Percentiles rank a stretch among this genome's conserved stretches.
phyloP scores from a whole-genome alignment of 169 alveolate species.

The Eimeria sp. region DNA sequence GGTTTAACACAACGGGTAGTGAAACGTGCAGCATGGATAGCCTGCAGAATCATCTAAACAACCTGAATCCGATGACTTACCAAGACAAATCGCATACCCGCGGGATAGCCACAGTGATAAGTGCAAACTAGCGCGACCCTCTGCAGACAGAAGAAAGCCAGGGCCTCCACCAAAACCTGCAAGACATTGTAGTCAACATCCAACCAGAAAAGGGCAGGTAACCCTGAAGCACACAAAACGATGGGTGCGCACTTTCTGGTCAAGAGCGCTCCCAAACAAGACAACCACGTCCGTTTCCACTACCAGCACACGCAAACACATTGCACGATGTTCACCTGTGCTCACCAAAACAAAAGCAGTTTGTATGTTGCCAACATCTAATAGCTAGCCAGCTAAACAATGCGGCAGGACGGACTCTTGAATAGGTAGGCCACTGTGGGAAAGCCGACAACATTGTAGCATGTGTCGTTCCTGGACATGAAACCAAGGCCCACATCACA shows the following conservation, averaged over 20 bases:
- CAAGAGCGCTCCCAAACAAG: neutral
- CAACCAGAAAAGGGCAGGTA: neutral
- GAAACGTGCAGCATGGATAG: neutral
- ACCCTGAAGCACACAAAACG: neutral
- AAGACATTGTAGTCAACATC: no score
- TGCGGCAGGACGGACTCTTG: neutral
- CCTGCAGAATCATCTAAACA: neutral
- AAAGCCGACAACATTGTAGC: neutral
- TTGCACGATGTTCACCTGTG: neutral
- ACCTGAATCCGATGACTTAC: neutral
- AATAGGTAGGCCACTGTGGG: neutral
- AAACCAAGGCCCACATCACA: neutral
- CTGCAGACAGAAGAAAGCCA: neutral
- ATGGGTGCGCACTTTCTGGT: slow-evolving; percentile 12
- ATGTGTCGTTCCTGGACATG: neutral
- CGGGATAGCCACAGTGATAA: neutral
- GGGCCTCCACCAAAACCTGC: neutral
- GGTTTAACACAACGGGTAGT: neutral
- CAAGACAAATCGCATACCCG: neutral
- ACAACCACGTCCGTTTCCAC: neutral
- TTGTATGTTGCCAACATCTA: neutral
- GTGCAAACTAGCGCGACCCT: neutral
- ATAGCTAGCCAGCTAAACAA: neutral
- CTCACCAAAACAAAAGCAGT: neutral
- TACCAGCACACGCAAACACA: neutral